Evolutionary conservation across 257 asterid species (phyloP).

Genomic region (Solanum sitiens): DNA sequence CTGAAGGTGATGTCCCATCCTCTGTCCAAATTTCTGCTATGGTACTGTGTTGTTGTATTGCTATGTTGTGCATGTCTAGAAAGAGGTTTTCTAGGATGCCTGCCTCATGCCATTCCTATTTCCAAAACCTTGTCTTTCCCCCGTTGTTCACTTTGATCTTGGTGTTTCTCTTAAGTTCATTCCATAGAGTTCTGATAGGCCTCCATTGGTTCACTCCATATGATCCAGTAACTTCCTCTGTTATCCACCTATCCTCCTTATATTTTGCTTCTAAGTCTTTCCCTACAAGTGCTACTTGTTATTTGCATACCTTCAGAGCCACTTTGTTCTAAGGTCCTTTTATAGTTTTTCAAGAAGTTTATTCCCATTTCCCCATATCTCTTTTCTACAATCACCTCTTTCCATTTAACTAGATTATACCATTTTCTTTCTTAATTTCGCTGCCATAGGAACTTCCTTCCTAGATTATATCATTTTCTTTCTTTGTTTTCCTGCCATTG

Average conservation of each 20-base stretch:
- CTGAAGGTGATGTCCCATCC: neutral
- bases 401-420: neutral
- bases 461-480: neutral
- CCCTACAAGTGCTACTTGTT: neutral
- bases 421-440: neutral
- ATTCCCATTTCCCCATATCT: neutral
- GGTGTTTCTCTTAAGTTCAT: neutral
- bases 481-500: neutral
- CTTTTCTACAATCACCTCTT: neutral
- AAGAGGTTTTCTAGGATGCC: neutral
- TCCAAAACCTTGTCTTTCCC: neutral
- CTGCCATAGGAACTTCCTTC: neutral
- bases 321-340: neutral
- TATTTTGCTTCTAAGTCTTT: neutral
- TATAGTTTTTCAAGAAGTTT: neutral
- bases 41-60: neutral
- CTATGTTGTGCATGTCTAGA: neutral
- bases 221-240: neutral
- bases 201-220: neutral
- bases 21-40: neutral
- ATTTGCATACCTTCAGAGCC: neutral
- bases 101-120: neutral
- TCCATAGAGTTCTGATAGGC: neutral
- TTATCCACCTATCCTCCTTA: neutral
- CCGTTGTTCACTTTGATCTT: neutral